These are phyloP conservation scores for Syzygium grande DNA, from an alignment of 345 rosid species.

Conservation along the genomic window DNA sequence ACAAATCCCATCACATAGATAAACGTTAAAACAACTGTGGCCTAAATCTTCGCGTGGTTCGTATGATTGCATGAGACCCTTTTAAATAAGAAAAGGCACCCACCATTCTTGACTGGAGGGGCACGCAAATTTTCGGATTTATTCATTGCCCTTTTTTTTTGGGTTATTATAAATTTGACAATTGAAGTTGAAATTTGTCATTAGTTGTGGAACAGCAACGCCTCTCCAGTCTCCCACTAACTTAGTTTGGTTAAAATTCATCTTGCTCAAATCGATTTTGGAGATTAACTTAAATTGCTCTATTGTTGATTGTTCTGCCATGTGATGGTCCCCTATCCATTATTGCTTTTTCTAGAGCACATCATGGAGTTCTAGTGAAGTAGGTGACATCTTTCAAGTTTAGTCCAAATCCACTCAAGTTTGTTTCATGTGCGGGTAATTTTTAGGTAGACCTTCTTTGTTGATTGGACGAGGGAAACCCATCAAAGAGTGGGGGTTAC, in stretches of 20 bases:
- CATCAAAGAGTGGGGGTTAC: too few relatives aligned
- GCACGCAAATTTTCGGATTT: neutral
- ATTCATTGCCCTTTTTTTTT: neutral
- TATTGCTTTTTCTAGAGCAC: neutral
- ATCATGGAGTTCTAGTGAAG: neutral
- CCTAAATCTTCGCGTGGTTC: neutral
- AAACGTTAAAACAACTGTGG: rapidly evolving
- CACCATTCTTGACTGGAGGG: neutral
- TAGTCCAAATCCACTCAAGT: neutral
- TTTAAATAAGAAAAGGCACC: neutral
- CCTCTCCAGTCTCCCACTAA: neutral
- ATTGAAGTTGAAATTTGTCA: neutral
- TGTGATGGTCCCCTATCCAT: neutral
- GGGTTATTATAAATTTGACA: neutral
- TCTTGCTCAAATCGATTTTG: neutral
- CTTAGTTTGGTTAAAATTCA: neutral
- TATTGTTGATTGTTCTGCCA: neutral
- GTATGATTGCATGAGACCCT: neutral
- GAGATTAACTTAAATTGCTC: neutral
- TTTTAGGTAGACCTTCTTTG: neutral
- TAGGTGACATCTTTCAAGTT: neutral
- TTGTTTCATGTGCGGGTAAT: neutral
- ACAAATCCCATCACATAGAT: neutral
- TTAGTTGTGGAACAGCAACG: neutral
- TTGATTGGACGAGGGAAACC: neutral